A percentile compares a stretch with the other conserved stretches of the same genome.
Evolutionary conservation across 495 filamentous ascomycete genomes (phyloP).

Genomic region (Neurospora sublineolata): DNA sequence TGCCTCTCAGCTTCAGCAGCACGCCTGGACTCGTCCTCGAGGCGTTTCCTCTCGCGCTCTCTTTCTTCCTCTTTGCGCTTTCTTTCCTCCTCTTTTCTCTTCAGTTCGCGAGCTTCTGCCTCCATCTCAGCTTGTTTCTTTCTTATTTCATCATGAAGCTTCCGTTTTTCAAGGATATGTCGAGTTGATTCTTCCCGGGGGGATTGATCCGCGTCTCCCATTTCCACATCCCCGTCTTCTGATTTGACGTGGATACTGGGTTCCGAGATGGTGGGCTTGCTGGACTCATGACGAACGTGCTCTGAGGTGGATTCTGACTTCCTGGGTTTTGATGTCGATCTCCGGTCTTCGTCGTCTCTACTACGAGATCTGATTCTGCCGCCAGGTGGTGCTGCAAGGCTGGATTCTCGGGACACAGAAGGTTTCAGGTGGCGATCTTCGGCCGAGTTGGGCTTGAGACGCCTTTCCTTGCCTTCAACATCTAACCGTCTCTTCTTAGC

Average conservation of each 20-base stretch:
- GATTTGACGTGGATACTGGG: slow-evolving; percentile 37
- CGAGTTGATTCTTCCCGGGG: slow-evolving; percentile 20
- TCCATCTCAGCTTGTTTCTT: slow-evolving; percentile 25
- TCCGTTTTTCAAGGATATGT: slow-evolving; percentile 29
- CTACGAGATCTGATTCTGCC: slow-evolving; percentile 14
- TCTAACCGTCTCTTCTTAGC: slow-evolving; percentile 40
- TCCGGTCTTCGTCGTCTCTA: slow-evolving; percentile 30
- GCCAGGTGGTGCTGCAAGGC: slow-evolving; percentile 9
- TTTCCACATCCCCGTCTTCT: slow-evolving; percentile 36
- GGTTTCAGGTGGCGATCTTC: slow-evolving; percentile 31
- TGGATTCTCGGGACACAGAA: slow-evolving; percentile 23
- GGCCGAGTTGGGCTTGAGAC: slow-evolving; percentile 25
- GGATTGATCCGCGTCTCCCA: slow-evolving; percentile 28
- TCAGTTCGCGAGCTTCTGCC: slow-evolving; percentile 19
- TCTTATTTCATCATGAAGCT: slow-evolving; percentile 40
- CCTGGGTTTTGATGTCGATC: slow-evolving; percentile 22
- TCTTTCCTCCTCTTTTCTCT: slow-evolving; percentile 24
- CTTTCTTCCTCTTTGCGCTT: slow-evolving; percentile 16
- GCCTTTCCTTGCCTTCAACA: slow-evolving; percentile 31
- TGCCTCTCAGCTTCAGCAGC: slow-evolving; percentile 11
- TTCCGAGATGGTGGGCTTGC: slow-evolving; percentile 27
- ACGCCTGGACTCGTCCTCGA: slow-evolving; percentile 12
- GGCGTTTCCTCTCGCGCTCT: slow-evolving; percentile 15
- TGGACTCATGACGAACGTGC: slow-evolving; percentile 27
- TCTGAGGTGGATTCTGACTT: slow-evolving; percentile 19